These are phyloP conservation scores for Mortierella sp. DNA, from an alignment of 371 early-diverging fungal genomes.

Conservation along the genomic window DNA sequence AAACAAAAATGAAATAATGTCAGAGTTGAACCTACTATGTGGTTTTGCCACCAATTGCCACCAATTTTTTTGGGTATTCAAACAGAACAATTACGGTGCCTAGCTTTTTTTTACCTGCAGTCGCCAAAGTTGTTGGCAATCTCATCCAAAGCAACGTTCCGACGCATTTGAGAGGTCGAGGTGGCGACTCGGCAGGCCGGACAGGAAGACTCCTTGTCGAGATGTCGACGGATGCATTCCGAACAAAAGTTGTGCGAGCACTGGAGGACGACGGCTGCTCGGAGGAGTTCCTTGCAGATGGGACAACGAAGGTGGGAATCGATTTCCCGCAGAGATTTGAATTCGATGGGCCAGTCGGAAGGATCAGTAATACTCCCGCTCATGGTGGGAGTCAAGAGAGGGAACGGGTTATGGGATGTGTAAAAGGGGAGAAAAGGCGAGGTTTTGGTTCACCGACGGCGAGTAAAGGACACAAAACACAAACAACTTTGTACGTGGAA, in stretches of 20 bases:
- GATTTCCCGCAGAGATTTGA: conserved; percentile 60
- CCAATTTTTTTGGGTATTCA: conserved; percentile 24
- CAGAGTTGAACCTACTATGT: background rate
- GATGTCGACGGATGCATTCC: conserved; percentile 69
- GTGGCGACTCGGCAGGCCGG: conserved; percentile 68
- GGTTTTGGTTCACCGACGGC: too few relatives aligned
- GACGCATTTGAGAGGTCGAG: conserved; percentile 55
- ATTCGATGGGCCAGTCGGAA: conserved; percentile 66
- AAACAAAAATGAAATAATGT: background rate
- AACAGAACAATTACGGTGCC: background rate
- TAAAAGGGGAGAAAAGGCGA: background rate
- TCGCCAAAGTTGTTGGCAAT: conserved; percentile 55
- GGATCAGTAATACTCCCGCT: conserved; percentile 63
- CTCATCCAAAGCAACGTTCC: conserved; percentile 62
- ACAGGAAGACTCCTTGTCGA: conserved; percentile 65
- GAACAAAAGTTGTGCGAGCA: conserved; percentile 81
- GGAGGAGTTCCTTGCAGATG: conserved; percentile 75
- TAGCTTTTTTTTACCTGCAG: conserved; percentile 47
- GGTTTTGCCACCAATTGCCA: conserved; percentile 28
- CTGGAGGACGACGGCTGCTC: conserved; percentile 66
- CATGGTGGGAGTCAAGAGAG: conserved; percentile 36
- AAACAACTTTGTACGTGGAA: background rate
- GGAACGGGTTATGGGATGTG: conserved; percentile 23
- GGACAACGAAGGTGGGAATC: conserved; percentile 75
- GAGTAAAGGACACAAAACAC: background rate